Evolutionary conservation across 2,329 filamentous ascomycete genomes (phyloP).

Genomic region (Neofusicoccum umdonicola): DNA sequence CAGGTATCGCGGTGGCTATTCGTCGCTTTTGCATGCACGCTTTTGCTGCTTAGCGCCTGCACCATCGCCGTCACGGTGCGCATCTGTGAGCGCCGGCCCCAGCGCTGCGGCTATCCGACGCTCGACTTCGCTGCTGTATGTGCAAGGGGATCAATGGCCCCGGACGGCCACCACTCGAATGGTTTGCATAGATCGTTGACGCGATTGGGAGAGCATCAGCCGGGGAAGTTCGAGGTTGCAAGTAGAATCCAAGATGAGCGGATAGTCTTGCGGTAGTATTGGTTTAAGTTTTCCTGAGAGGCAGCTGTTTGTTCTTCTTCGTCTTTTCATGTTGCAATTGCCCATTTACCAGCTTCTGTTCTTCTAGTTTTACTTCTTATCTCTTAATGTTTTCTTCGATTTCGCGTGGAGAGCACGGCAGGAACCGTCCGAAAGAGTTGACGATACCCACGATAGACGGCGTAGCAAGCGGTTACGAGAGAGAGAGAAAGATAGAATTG

Average conservation of each 20-base stretch:
- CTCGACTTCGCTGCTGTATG: conserved; percentile 8
- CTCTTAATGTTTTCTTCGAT: not conserved
- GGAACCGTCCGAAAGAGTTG: not conserved
- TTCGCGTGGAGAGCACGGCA: not conserved
- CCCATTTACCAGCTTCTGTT: not conserved
- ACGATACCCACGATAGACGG: conserved; percentile 11
- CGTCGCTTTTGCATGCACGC: not conserved
- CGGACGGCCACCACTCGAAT: not conserved
- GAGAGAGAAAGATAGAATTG: not conserved
- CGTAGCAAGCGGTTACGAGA: not conserved
- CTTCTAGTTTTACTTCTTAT: not conserved
- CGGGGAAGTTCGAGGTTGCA: conserved; percentile 1
- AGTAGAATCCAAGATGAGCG: not conserved
- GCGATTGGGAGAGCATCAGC: not conserved
- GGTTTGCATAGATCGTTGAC: not conserved
- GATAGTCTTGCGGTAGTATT: not conserved
- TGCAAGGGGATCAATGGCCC: not conserved
- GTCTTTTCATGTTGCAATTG: too few relatives aligned
- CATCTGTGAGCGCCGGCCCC: not conserved
- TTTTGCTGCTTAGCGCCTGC: not conserved
- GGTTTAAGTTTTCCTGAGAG: not conserved
- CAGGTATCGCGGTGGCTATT: not conserved
- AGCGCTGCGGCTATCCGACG: not conserved
- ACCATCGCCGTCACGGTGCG: not conserved
- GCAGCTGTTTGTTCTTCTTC: too few relatives aligned